Base-by-base conservation (phyloP, 2,329 filamentous ascomycete species). In the Diaporthe ilicicola region DNA sequence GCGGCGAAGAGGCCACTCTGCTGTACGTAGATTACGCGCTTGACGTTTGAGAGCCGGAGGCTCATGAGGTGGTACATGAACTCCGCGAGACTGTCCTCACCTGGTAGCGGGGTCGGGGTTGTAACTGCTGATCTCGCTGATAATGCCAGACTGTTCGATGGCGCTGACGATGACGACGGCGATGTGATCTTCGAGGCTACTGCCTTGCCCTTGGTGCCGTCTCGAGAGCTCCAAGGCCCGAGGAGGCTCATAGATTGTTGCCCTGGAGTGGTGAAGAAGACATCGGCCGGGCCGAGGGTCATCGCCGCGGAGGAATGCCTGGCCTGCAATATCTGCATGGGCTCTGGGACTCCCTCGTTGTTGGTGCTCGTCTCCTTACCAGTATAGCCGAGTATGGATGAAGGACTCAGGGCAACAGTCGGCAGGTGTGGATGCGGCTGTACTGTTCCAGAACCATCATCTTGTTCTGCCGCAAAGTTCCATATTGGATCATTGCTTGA, bases 1-100 rank as follows among this genome's bases (percentile, higher is more conserved):
- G 78, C 78, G 7, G 77, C 76, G 72, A 83, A 82, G 62, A 81
- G 76, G 8, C 76, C 75, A 44, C 62, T 68, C 70, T 76, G 74
- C 50, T 67, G 51, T 42, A 76, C 70, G 42, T 56, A 70, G 48
- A 75, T 70, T 8, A 67, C 46, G 22, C n/a, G 44, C 27, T 59
- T 64, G 10, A 67, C 61, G 24, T 61, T 13, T 50, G 34, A 74
- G 37, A 39, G 39, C 32, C 17, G 62, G 24, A 71, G 48, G 19
- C 32, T 46, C 48, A 55, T 62, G 15, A 71, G 39, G 2, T 22
- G 2, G 8, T 24, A 15, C 34, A 69, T 17, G 19, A 71, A 64
- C 39, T 24, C 13, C 29, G 42, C 34, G 22, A 71, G 65, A 15
- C 70, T 64, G 10, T 64, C 44, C 29, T 71, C 55, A 15, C 51